Conservation (phyloP, 352 stramenopile species). For the Phytophthora fragariae region DNA sequence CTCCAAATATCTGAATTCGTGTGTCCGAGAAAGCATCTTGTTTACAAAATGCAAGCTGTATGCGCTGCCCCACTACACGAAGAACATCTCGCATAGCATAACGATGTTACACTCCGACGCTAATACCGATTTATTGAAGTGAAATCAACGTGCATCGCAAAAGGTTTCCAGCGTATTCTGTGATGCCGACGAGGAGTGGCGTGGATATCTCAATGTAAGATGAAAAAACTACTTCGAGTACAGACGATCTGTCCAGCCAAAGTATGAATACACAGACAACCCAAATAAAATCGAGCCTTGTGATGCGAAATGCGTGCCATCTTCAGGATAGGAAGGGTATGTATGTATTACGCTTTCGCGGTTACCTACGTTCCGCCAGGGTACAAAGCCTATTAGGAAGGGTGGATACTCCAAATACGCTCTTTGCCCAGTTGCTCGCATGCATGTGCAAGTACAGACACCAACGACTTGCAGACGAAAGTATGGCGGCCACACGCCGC, state of each 20-base stretch:
- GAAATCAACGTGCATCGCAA: neutral
- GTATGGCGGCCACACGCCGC: neutral
- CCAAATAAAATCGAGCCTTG: neutral
- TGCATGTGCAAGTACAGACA: neutral
- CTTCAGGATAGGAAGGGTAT: conserved; percentile 28
- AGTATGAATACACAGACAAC: neutral
- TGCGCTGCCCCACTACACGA: neutral
- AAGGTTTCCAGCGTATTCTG: conserved; percentile 2
- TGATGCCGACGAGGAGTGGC: neutral
- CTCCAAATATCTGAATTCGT: conserved; percentile 21
- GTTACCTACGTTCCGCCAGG: too few relatives aligned
- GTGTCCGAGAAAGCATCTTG: conserved; percentile 18
- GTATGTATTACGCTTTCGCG: too few relatives aligned
- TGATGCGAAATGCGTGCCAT: conserved; percentile 26
- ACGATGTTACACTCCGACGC: neutral
- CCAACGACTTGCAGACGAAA: neutral
- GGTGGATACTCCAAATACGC: conserved; percentile 8
- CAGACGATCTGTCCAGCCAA: neutral
- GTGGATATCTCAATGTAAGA: too few relatives aligned
- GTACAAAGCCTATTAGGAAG: too few relatives aligned
- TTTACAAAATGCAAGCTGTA: conserved; percentile 6
- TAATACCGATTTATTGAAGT: neutral
- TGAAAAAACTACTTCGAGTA: neutral
- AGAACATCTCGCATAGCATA: neutral
- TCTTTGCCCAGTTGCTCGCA: neutral